These are phyloP conservation scores for Suillus hirtellus DNA, from an alignment of 768 basidiomycete genomes.

Conservation along the genomic window DNA sequence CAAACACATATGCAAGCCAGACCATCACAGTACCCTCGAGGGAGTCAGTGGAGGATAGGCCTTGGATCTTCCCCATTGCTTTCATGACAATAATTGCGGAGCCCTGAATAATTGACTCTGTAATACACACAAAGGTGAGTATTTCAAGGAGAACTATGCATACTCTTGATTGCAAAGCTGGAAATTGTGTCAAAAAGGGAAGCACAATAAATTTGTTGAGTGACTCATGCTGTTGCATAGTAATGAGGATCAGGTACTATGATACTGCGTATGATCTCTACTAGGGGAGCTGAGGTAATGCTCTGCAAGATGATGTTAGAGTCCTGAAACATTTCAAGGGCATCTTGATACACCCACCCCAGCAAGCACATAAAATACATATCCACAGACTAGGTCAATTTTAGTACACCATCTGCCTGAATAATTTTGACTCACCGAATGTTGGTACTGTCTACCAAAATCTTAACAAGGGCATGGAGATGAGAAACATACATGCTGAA, in stretches of 20 bases:
- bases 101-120: conserved; percentile 44
- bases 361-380: conserved; percentile 43
- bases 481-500: conserved; percentile 40
- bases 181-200: too few relatives aligned
- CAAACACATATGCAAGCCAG: conserved; percentile 42
- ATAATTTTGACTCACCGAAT: conserved; percentile 30
- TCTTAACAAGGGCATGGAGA: conserved; percentile 41
- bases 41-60: conserved; percentile 34
- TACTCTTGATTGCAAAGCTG: too few relatives aligned
- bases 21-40: conserved; percentile 39
- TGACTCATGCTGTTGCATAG: too few relatives aligned
- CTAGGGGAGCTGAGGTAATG: conserved; percentile 41
- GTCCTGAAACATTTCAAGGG: not conserved
- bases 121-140: not conserved
- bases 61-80: conserved; percentile 42
- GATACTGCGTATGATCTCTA: conserved; percentile 43
- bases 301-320: conserved; percentile 21
- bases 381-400: conserved; percentile 35
- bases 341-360: conserved; percentile 25
- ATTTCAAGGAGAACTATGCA: too few relatives aligned
- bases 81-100: conserved; percentile 45
- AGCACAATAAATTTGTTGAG: too few relatives aligned
- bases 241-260: too few relatives aligned
- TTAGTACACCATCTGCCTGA: not conserved
- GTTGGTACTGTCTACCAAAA: conserved; percentile 30